Conservation (phyloP, 2,329 filamentous ascomycete species). For the Berkeleyomyces basicola region DNA sequence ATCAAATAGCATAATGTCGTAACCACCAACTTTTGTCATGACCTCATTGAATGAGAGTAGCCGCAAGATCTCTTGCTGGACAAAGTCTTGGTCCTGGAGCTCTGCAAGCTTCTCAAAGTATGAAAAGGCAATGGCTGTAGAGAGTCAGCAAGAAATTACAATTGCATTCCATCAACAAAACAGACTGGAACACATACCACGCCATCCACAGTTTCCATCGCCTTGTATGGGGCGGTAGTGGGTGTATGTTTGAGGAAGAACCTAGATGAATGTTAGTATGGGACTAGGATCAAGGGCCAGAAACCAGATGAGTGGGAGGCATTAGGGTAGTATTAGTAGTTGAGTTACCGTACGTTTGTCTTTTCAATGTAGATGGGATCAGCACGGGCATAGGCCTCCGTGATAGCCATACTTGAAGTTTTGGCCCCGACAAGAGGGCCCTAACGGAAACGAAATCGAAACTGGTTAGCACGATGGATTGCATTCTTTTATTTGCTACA, state of each 20-base stretch:
- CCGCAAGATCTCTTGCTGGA: constrained; percentile 55
- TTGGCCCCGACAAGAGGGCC: constrained; percentile 69
- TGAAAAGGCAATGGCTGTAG: constrained; percentile 69
- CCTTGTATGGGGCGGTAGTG: constrained; percentile 78
- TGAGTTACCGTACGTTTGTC: constrained; percentile 48
- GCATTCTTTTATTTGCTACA: not conserved
- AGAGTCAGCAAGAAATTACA: constrained; percentile 1
- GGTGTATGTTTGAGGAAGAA: constrained; percentile 67
- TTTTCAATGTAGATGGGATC: constrained; percentile 75
- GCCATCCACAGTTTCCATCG: constrained; percentile 94
- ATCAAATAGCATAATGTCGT: constrained; percentile 53
- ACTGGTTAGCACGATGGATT: constrained; percentile 13
- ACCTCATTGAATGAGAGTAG: constrained; percentile 55
- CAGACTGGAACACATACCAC: constrained; percentile 48
- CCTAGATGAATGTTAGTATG: constrained; percentile 29
- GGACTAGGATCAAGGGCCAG: too few species aligned
- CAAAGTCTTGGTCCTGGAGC: constrained; percentile 43
- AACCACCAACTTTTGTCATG: constrained; percentile 55
- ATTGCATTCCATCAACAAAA: not conserved
- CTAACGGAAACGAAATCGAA: constrained; percentile 30
- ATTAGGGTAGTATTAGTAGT: not conserved
- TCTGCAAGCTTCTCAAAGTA: constrained; percentile 79
- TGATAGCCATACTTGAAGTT: constrained; percentile 59
- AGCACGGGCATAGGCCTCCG: constrained; percentile 73
- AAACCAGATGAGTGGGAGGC: not conserved